Evolutionary conservation across 768 basidiomycete genomes (phyloP).

Genomic region (Mycena haematopus): DNA sequence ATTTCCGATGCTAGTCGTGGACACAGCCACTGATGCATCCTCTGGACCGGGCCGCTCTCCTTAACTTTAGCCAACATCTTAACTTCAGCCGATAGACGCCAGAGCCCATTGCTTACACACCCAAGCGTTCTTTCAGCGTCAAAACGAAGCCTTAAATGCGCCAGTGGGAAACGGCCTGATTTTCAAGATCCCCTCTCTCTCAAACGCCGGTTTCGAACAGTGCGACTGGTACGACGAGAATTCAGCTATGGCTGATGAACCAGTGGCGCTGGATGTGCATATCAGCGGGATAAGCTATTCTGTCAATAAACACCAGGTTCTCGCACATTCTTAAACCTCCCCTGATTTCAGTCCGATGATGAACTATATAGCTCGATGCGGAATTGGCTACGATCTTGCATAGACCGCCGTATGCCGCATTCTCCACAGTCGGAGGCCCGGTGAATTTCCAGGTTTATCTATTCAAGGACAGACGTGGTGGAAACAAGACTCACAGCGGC

Average conservation of each 20-base stretch:
- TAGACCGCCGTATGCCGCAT: slow-evolving; percentile 41
- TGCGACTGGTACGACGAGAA: not conserved
- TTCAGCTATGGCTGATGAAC: slow-evolving; percentile 5
- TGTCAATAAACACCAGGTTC: slow-evolving; percentile 39
- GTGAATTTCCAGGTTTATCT: slow-evolving; percentile 64
- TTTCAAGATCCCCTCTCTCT: not conserved
- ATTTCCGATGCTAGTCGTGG: no score
- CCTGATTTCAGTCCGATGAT: not conserved
- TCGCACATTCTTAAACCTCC: not conserved
- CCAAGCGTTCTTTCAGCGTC: not conserved
- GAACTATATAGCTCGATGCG: slow-evolving; percentile 15
- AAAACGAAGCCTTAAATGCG: not conserved
- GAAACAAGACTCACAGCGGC: slow-evolving; percentile 43
- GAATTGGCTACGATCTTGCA: slow-evolving; percentile 56
- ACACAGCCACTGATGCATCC: not conserved
- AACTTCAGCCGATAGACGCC: not conserved
- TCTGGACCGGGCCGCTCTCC: not conserved
- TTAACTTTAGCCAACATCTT: not conserved
- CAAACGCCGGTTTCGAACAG: not conserved
- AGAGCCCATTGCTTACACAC: not conserved
- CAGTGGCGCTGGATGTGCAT: slow-evolving; percentile 6
- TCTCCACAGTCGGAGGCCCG: slow-evolving; percentile 32
- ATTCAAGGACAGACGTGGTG: slow-evolving; percentile 43
- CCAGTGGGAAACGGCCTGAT: not conserved
- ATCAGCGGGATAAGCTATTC: slow-evolving; percentile 44